Conservation (phyloP, 2,329 filamentous ascomycete genomes). For the Xylariomycetidae sp. region DNA sequence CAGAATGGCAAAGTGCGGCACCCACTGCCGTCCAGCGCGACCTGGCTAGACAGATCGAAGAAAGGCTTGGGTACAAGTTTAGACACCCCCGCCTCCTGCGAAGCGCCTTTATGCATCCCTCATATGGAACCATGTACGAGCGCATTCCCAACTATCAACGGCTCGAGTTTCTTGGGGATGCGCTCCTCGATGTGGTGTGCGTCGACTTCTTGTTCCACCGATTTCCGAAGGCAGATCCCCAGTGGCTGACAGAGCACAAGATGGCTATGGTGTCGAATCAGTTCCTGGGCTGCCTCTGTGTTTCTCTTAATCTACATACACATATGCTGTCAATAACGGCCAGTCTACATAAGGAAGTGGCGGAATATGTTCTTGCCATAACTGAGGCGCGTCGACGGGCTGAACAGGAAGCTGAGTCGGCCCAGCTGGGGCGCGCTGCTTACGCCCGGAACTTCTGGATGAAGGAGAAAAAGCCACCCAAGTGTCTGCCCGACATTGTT, state of each 20-base stretch:
- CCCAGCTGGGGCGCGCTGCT: slow-evolving; percentile 30
- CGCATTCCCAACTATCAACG: slow-evolving; percentile 85
- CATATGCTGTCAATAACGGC: slow-evolving; percentile 58
- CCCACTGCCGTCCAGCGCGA: slow-evolving; percentile 64
- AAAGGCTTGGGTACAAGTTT: slow-evolving; percentile 60
- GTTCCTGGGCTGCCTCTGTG: slow-evolving; percentile 79
- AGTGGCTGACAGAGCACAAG: slow-evolving; percentile 98
- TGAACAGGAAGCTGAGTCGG: slow-evolving; percentile 30
- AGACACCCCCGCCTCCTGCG: slow-evolving; percentile 69
- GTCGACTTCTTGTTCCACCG: slow-evolving; percentile 76
- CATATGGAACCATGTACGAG: slow-evolving; percentile 69
- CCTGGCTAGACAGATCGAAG: slow-evolving; percentile 60
- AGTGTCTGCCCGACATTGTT: slow-evolving; percentile 76
- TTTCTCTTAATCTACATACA: slow-evolving; percentile 71
- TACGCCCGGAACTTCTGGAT: slow-evolving; percentile 67
- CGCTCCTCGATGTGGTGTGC: slow-evolving; percentile 55
- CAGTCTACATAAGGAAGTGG: slow-evolving; percentile 39
- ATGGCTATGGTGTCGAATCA: slow-evolving; percentile 99
- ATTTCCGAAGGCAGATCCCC: slow-evolving; percentile 77
- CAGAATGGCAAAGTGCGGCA: slow-evolving; percentile 62
- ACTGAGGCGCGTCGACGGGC: slow-evolving; percentile 41
- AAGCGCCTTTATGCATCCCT: slow-evolving; percentile 85
- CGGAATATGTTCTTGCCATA: slow-evolving; percentile 55
- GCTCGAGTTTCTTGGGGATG: slow-evolving; percentile 87
- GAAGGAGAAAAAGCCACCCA: slow-evolving; percentile 59